These are phyloP conservation scores for Samsoniella hepiali DNA, from an alignment of 2,329 filamentous ascomycete species.

Conservation along the genomic window DNA sequence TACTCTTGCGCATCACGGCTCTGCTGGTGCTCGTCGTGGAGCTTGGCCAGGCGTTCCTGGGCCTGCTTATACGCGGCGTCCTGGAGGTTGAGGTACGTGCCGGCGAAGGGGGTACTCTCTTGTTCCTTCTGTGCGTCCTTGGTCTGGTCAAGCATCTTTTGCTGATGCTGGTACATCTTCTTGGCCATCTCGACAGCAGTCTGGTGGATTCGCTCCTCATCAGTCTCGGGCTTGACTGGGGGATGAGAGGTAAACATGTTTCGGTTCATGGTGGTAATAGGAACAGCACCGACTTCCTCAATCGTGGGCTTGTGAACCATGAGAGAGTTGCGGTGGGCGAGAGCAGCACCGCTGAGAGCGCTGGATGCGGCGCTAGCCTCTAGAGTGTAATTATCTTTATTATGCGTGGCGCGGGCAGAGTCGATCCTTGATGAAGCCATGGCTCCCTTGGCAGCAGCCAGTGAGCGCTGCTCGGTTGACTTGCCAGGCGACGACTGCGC, in stretches of 20 bases:
- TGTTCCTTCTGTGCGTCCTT: constrained; percentile 38
- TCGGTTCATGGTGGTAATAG: constrained; percentile 64
- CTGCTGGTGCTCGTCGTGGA: constrained; percentile 67
- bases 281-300: constrained; percentile 63
- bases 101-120: constrained; percentile 42
- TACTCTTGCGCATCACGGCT: constrained; percentile 68
- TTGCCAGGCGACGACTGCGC: constrained; percentile 30
- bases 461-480: constrained; percentile 60
- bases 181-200: constrained; percentile 88
- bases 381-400: constrained; percentile 43
- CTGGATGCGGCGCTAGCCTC: constrained; percentile 60
- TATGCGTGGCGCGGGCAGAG: constrained; percentile 19
- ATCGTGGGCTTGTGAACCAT: constrained; percentile 42
- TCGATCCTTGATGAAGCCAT: constrained; percentile 54
- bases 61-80: constrained; percentile 85
- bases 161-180: constrained; percentile 74
- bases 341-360: constrained; percentile 69
- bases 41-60: constrained; percentile 75
- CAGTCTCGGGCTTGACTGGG: constrained; percentile 65
- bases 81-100: constrained; percentile 64
- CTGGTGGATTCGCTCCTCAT: constrained; percentile 76
- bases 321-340: constrained; percentile 56
- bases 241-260: constrained; percentile 78
- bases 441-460: constrained; percentile 75
- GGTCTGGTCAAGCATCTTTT: constrained; percentile 55